phyloP scores from a whole-genome alignment of 208 protist species.

The Leishmania lainsoni region DNA sequence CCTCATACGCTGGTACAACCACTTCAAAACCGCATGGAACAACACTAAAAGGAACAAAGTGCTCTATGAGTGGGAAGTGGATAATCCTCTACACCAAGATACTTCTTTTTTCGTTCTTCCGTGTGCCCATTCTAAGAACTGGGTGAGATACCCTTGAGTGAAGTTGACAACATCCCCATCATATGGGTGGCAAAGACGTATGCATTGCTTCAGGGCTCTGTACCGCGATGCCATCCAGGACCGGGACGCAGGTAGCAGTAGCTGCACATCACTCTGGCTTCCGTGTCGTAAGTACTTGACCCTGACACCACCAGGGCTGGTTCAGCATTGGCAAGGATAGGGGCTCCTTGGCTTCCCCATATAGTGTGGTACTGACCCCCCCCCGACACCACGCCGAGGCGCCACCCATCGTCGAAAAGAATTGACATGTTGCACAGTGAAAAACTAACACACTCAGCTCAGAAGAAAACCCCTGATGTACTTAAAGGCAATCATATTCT shows the following conservation, averaged over 20 bases:
- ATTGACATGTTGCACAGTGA: neutral
- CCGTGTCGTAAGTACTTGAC: neutral
- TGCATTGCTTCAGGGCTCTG: neutral
- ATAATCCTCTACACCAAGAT: neutral
- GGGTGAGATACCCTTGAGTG: neutral
- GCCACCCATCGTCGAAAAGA: neutral
- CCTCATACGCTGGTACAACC: neutral
- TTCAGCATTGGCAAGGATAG: neutral
- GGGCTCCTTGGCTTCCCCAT: neutral
- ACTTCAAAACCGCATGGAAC: neutral
- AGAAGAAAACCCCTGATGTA: neutral
- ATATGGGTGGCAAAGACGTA: neutral
- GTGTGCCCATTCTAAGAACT: neutral
- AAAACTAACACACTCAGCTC: neutral
- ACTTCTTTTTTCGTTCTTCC: neutral
- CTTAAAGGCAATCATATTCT: neutral
- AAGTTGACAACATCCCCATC: neutral
- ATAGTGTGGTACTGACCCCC: neutral
- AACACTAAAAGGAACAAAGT: neutral
- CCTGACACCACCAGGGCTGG: neutral
- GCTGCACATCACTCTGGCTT: neutral
- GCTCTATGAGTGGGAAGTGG: neutral
- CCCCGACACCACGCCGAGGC: neutral
- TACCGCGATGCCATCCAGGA: neutral
- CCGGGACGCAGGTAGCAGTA: neutral